Evolutionary conservation across 129 eudicot genomes (phyloP).

Genomic region (Centaurea solstitialis): DNA sequence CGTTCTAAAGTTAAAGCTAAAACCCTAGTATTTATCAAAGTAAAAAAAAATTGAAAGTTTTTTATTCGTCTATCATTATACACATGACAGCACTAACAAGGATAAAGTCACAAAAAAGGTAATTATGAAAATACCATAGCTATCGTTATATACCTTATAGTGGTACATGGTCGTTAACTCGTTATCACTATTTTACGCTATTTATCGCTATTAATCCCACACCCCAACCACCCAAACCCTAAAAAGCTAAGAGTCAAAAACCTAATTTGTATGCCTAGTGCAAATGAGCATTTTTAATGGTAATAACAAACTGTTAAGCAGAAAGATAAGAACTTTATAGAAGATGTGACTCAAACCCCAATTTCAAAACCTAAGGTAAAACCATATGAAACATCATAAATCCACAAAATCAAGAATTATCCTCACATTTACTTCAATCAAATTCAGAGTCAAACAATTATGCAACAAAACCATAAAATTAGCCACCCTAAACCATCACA

Average conservation of each 20-base stretch:
- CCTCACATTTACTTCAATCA: slow-evolving; percentile 9
- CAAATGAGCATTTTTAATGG: not conserved
- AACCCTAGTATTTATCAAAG: too few relatives aligned
- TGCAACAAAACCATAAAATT: slow-evolving; percentile 11
- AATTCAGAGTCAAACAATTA: slow-evolving; percentile 29
- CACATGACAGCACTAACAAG: too few relatives aligned
- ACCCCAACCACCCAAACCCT: slow-evolving; percentile 23
- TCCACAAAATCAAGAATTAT: slow-evolving; percentile 3
- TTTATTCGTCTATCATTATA: too few relatives aligned
- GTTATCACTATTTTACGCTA: too few relatives aligned
- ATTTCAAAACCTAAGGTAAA: not conserved
- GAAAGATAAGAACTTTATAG: not conserved
- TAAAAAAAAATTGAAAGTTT: too few relatives aligned
- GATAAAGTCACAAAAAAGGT: too few relatives aligned
- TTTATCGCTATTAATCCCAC: not conserved
- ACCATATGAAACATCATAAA: not conserved
- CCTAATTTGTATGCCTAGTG: not conserved
- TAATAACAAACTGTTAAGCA: not conserved
- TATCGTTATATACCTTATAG: too few relatives aligned
- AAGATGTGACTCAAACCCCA: slow-evolving; percentile 14
- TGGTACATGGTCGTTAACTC: too few relatives aligned
- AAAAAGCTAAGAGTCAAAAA: not conserved
- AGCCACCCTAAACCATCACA: slow-evolving; percentile 10
- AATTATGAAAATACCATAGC: too few relatives aligned
- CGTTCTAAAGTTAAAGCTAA: too few relatives aligned